Evolutionary conservation across 768 basidiomycete genomes (phyloP).

Genomic region (Daedaleopsis nitida): DNA sequence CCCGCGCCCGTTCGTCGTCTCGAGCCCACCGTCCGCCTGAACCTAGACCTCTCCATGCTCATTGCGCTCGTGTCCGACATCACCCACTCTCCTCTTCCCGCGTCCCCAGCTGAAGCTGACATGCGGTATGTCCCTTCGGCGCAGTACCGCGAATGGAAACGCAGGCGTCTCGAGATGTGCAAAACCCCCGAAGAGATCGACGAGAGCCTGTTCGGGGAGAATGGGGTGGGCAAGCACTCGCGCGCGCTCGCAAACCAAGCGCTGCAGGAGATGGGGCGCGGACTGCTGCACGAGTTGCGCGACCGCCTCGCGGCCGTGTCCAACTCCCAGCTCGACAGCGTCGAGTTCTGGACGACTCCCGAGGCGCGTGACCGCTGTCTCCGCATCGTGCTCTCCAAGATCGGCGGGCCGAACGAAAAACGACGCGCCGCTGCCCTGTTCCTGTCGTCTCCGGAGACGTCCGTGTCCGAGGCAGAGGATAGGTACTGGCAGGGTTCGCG

Average conservation of each 20-base stretch:
- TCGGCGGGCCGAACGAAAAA: conserved; percentile 73
- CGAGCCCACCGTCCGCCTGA: conserved; percentile 63
- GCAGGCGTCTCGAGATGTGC: conserved; percentile 9
- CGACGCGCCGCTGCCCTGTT: conserved; percentile 67
- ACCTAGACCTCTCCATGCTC: conserved; percentile 82
- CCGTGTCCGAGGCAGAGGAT: conserved; percentile 35
- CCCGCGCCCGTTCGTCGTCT: conserved; percentile 16
- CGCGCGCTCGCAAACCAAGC: conserved; percentile 73
- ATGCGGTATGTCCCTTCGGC: conserved; percentile 63
- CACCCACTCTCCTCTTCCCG: conserved; percentile 45
- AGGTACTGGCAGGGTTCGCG: conserved; percentile 69
- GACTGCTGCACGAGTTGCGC: conserved; percentile 63
- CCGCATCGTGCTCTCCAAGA: conserved; percentile 71
- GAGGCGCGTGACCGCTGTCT: conserved; percentile 76
- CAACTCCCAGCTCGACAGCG: conserved; percentile 16
- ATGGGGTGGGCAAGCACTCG: conserved; percentile 52
- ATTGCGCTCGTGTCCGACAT: conserved; percentile 53
- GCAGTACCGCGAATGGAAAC: conserved; percentile 63
- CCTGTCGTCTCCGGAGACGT: conserved; percentile 20
- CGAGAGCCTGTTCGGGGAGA: conserved; percentile 1
- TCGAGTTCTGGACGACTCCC: conserved; percentile 79
- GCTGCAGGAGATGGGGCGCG: conserved; percentile 70
- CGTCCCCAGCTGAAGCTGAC: conserved; percentile 55
- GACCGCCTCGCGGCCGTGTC: conserved; percentile 41
- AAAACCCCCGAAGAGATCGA: not conserved